A percentile compares a stretch with the other conserved stretches of the same genome.
Conservation (phyloP, 768 basidiomycete genomes). For the Naganishia vaughanmartiniae region DNA sequence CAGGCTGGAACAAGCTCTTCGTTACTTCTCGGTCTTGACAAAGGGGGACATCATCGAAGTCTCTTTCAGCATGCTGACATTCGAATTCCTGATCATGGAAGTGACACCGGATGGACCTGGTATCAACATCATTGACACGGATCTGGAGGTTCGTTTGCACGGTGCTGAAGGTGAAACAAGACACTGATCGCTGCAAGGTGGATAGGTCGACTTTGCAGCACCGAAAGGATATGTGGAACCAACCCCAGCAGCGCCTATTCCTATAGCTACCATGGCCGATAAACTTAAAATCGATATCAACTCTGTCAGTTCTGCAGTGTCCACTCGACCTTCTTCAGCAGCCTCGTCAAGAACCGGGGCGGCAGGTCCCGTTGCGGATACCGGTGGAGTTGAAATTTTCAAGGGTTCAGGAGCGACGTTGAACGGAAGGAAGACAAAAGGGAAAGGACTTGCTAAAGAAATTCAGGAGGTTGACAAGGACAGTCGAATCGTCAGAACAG, state of each 20-base stretch:
- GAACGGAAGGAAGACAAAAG: slow-evolving; percentile 86
- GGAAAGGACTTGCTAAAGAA: slow-evolving; percentile 82
- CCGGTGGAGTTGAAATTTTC: slow-evolving; percentile 68
- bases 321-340: slow-evolving; percentile 61
- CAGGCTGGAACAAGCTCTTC: slow-evolving; percentile 89
- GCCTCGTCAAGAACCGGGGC: slow-evolving; percentile 73
- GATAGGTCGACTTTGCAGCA: slow-evolving; percentile 81
- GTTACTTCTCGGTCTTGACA: slow-evolving; percentile 86
- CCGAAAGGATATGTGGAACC: slow-evolving; percentile 86
- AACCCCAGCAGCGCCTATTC: slow-evolving; percentile 64
- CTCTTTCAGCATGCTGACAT: slow-evolving; percentile 90
- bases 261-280: slow-evolving; percentile 87
- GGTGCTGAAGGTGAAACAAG: no score
- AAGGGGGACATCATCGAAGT: slow-evolving; percentile 98
- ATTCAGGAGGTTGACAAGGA: slow-evolving; percentile 72
- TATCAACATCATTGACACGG: slow-evolving; percentile 87
- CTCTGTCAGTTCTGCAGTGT: slow-evolving; percentile 57
- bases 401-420: slow-evolving; percentile 92
- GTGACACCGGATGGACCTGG: slow-evolving; percentile 74
- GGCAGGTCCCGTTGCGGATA: slow-evolving; percentile 28
- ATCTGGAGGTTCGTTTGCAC: slow-evolving; percentile 63
- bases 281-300: slow-evolving; percentile 85
- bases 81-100: slow-evolving; percentile 95
- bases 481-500: slow-evolving; percentile 86
- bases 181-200: neutral